phyloP scores from a whole-genome alignment of 176 grass and related monocot genomes.

The Luzula sylvatica region DNA sequence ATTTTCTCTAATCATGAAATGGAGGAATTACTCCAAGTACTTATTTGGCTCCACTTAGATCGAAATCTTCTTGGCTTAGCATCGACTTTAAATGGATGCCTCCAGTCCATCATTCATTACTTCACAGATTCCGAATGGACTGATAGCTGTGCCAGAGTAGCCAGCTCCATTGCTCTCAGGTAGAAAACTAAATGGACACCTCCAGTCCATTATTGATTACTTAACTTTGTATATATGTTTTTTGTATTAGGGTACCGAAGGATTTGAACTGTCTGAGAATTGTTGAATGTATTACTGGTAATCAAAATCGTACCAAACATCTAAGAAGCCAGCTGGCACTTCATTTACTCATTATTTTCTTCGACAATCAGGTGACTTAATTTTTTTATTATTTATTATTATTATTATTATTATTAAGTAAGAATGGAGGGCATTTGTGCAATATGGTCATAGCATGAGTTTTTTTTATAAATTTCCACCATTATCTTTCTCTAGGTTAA shows the following conservation, averaged over 20 bases:
- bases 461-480: too few species aligned
- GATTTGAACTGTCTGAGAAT: conserved; percentile 80
- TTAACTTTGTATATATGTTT: background rate
- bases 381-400: conserved; percentile 8
- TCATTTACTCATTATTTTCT: conserved; percentile 58
- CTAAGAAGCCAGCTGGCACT: conserved; percentile 67
- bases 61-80: conserved; percentile 49
- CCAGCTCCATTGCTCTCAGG: conserved; percentile 48
- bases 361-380: conserved; percentile 47
- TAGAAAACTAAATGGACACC: conserved; percentile 7
- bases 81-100: conserved; percentile 44
- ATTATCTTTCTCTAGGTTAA: conserved; percentile 30
- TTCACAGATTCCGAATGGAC: conserved; percentile 63
- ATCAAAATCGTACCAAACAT: conserved; percentile 38
- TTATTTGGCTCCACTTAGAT: conserved; percentile 63
- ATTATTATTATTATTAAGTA: background rate
- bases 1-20: conserved; percentile 62
- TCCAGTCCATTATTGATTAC: background rate
- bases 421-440: background rate
- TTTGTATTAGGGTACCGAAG: conserved; percentile 37
- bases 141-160: conserved; percentile 41
- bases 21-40: conserved; percentile 57
- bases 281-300: conserved; percentile 54
- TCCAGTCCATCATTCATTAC: conserved; percentile 54
- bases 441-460: too few species aligned